These are phyloP conservation scores for Skeletonema potamos DNA, from an alignment of 108 stramenopile genomes.

Conservation along the genomic window DNA sequence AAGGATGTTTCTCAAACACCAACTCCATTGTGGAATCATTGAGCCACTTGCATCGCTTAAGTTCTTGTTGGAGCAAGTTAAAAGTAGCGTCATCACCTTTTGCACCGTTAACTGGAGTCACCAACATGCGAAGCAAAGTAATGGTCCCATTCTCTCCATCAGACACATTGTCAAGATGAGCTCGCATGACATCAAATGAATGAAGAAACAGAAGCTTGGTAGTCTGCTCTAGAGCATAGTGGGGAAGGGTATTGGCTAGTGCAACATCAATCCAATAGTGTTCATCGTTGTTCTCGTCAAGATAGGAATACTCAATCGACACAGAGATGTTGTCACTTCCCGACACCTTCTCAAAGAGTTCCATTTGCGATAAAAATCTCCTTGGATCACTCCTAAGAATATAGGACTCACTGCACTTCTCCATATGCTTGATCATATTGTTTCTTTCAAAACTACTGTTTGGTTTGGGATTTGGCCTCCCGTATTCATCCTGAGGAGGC, in stretches of 20 bases:
- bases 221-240: conserved; percentile 84
- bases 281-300: conserved; percentile 48
- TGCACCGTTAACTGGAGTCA: conserved; percentile 48
- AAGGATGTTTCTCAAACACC: conserved; percentile 77
- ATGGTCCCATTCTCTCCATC: conserved; percentile 93
- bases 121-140: conserved; percentile 86
- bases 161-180: conserved; percentile 87
- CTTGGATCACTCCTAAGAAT: conserved; percentile 63
- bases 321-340: conserved; percentile 90
- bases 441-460: conserved; percentile 52
- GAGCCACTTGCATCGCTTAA: conserved; percentile 92
- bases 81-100: conserved; percentile 50
- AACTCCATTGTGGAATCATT: conserved; percentile 85
- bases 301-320: conserved; percentile 61
- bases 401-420: conserved; percentile 76
- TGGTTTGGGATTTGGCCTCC: conserved; percentile 45
- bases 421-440: conserved; percentile 71
- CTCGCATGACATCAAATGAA: conserved; percentile 86
- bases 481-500: conserved; percentile 42
- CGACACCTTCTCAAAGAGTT: conserved; percentile 78
- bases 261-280: conserved; percentile 92
- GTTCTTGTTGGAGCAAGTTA: conserved; percentile 61
- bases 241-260: conserved; percentile 87
- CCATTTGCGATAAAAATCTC: conserved; percentile 79
- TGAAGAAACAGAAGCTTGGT: conserved; percentile 80